These are phyloP conservation scores for Strobilomyces confusus DNA, from an alignment of 768 basidiomycete genomes.

Conservation along the genomic window DNA sequence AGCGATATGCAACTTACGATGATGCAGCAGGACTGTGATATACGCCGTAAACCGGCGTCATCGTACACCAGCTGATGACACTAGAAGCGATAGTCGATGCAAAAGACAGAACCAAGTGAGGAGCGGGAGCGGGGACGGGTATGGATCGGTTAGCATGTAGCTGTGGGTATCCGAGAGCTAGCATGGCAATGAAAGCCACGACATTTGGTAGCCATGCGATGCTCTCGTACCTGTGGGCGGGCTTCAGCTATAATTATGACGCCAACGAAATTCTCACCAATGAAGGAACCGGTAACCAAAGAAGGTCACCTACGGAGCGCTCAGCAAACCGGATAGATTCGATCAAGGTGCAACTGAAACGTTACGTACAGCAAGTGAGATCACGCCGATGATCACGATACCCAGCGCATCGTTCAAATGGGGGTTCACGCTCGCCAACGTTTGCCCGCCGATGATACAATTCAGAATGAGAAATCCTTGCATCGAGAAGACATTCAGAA, in stretches of 20 bases:
- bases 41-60: constrained; percentile 47
- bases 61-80: constrained; percentile 40
- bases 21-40: constrained; percentile 33
- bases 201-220: constrained; percentile 17
- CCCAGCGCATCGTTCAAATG: background rate
- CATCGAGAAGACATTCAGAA: constrained; percentile 48
- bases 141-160: too few relatives aligned
- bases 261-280: constrained; percentile 5
- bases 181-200: too few relatives aligned
- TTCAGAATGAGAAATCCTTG: constrained; percentile 57
- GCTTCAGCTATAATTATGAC: background rate
- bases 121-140: constrained; percentile 30
- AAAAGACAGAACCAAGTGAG: constrained; percentile 38
- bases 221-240: constrained; percentile 58
- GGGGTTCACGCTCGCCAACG: constrained; percentile 45
- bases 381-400: constrained; percentile 24
- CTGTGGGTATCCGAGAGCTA: too few relatives aligned
- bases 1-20: constrained; percentile 38
- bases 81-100: constrained; percentile 42
- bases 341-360: background rate
- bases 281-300: constrained; percentile 62
- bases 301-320: constrained; percentile 47
- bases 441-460: constrained; percentile 60
- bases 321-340: background rate
- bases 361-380: constrained; percentile 28